phyloP scores from a whole-genome alignment of 1,284 basidiomycete genomes.

The Mycocalia duriaeana region DNA sequence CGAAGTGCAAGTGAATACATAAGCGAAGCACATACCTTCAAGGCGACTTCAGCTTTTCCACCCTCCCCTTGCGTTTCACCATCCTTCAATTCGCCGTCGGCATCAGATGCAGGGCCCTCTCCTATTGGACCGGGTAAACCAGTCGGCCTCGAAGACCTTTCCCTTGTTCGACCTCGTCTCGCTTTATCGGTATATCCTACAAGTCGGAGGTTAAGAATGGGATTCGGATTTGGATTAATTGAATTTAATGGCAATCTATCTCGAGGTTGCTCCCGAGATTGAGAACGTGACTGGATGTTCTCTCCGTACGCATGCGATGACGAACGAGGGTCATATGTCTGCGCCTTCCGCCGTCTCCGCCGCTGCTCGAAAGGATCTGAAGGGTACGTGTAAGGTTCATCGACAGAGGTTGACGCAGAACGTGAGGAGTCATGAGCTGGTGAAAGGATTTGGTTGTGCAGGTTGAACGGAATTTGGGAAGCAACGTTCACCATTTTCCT shows the following conservation, averaged over 20 bases:
- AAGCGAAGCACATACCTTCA: background rate
- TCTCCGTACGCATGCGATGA: slow-evolving; percentile 4
- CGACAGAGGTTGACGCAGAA: slow-evolving; percentile 32
- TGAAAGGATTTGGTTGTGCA: slow-evolving; percentile 45
- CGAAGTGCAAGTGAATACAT: background rate
- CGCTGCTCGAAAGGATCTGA: slow-evolving; percentile 7
- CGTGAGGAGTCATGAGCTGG: slow-evolving; percentile 29
- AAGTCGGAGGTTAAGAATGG: slow-evolving; percentile 27
- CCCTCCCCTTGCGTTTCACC: background rate
- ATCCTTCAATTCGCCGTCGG: background rate
- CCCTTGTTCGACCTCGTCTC: slow-evolving; percentile 11
- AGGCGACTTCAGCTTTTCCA: background rate
- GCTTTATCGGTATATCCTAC: slow-evolving; percentile 21
- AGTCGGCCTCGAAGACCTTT: background rate
- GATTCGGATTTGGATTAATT: slow-evolving; percentile 17
- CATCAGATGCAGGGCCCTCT: background rate
- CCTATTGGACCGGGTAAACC: background rate
- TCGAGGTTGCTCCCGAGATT: slow-evolving; percentile 7
- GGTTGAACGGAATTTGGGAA: slow-evolving; percentile 60
- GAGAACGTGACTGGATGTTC: slow-evolving; percentile 10
- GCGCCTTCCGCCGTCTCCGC: background rate
- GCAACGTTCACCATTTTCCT: slow-evolving; percentile 74
- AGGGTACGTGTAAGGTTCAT: slow-evolving; percentile 14
- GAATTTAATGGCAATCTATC: slow-evolving; percentile 6
- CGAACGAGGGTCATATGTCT: background rate